A percentile compares a stretch with the other conserved stretches of the same genome.
These are phyloP conservation scores for Diaporthe sp. DNA, from an alignment of 2,329 filamentous ascomycete genomes.

Conservation along the genomic window DNA sequence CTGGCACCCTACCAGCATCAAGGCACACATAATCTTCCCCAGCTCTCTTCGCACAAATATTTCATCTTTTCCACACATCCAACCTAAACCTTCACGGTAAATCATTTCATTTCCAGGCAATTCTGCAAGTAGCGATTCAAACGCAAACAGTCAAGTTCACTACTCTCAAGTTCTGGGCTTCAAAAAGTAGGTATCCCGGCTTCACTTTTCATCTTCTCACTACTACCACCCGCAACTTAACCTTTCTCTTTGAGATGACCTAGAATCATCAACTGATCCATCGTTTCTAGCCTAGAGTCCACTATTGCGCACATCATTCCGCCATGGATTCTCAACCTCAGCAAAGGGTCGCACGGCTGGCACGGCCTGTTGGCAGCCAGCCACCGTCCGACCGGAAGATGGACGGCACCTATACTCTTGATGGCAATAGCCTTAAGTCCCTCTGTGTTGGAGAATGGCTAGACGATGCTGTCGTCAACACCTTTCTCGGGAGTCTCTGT, in stretches of 20 bases:
- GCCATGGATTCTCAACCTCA: neutral
- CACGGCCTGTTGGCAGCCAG: neutral
- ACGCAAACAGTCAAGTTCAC: neutral
- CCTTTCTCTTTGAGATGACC: neutral
- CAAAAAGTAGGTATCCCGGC: neutral
- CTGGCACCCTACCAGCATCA: too few species aligned
- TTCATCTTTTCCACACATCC: too few species aligned
- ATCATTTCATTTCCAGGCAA: neutral
- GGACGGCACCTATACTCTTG: neutral
- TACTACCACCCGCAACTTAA: neutral
- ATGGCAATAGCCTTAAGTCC: rapidly evolving
- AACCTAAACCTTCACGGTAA: neutral
- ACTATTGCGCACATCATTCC: neutral
- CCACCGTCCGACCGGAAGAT: neutral
- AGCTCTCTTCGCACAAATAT: too few species aligned
- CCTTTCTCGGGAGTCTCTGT: neutral
- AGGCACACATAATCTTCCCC: too few species aligned
- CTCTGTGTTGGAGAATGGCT: neutral
- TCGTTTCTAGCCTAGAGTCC: too few species aligned
- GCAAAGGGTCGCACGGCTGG: neutral
- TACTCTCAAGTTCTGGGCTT: neutral
- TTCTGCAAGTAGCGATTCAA: neutral
- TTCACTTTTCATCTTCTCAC: neutral
- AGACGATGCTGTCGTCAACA: neutral
- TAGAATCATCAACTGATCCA: neutral